Conservation (phyloP, 371 early-diverging fungal genomes). For the Mortierella sp. region DNA sequence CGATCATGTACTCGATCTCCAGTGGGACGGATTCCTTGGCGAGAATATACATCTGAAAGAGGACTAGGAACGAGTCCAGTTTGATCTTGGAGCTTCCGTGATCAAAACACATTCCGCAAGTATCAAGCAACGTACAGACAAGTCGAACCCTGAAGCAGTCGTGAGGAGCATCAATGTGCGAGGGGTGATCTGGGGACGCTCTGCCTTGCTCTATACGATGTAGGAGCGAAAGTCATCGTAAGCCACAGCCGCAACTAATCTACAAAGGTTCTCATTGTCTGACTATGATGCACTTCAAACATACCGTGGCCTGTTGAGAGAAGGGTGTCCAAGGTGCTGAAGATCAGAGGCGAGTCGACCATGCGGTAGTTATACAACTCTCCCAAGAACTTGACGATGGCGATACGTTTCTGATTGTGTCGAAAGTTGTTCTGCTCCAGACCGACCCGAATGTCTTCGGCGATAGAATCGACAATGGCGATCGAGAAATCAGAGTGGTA, state of each 20-base stretch:
- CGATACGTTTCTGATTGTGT: constrained; percentile 91
- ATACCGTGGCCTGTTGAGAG: constrained; percentile 89
- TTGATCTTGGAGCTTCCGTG: constrained; percentile 74
- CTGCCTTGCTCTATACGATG: constrained; percentile 76
- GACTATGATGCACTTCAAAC: background rate
- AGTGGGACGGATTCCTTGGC: constrained; percentile 87
- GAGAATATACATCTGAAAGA: constrained; percentile 91
- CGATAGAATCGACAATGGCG: constrained; percentile 83
- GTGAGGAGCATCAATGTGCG: constrained; percentile 83
- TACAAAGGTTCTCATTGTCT: background rate
- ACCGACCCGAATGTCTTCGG: constrained; percentile 93
- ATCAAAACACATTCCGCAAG: constrained; percentile 91
- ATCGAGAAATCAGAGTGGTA: constrained; percentile 92
- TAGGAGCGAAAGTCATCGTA: background rate
- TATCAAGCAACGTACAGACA: constrained; percentile 88
- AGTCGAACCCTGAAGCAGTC: constrained; percentile 97
- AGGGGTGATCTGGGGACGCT: constrained; percentile 74
- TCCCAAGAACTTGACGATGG: constrained; percentile 87
- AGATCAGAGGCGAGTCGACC: constrained; percentile 84
- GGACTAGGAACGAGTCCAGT: constrained; percentile 80
- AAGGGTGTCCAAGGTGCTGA: constrained; percentile 89
- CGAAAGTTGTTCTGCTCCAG: constrained; percentile 92
- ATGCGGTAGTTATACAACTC: constrained; percentile 92
- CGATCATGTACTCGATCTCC: constrained; percentile 91
- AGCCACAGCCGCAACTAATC: background rate